A percentile compares a stretch with the other conserved stretches of the same genome.
Conservation (phyloP, 2,329 filamentous ascomycete genomes). For the Neocatenulostroma microsporum region DNA sequence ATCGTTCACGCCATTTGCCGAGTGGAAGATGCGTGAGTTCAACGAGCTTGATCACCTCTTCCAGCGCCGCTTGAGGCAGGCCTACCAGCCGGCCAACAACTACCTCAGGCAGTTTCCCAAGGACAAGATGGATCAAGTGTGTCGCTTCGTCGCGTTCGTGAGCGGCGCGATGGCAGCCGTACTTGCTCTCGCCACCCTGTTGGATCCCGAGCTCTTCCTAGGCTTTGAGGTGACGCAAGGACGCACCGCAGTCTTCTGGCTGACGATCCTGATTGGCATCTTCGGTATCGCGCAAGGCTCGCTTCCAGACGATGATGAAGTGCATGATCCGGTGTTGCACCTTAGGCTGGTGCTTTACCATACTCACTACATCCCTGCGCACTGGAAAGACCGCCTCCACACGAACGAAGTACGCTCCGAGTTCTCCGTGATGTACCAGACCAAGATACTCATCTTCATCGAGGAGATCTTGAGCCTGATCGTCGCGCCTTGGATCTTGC, state of each 20-base stretch:
- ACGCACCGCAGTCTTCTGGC: slow-evolving; percentile 82
- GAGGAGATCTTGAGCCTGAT: slow-evolving; percentile 91
- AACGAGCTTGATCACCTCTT: slow-evolving; percentile 94
- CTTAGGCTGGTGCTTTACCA: slow-evolving; percentile 84
- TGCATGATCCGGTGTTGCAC: slow-evolving; percentile 88
- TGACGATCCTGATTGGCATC: slow-evolving; percentile 71
- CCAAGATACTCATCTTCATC: slow-evolving; percentile 83
- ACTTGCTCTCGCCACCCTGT: slow-evolving; percentile 71
- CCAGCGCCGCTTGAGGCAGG: slow-evolving; percentile 83
- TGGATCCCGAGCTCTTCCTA: slow-evolving; percentile 85
- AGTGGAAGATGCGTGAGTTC: slow-evolving; percentile 98
- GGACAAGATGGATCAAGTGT: slow-evolving; percentile 79
- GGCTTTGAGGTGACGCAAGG: slow-evolving; percentile 86
- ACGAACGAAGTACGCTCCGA: slow-evolving; percentile 88
- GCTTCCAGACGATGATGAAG: slow-evolving; percentile 73
- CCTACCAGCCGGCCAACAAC: slow-evolving; percentile 81
- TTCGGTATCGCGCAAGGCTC: slow-evolving; percentile 78
- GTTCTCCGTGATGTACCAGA: slow-evolving; percentile 83
- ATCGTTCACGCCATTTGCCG: slow-evolving; percentile 83
- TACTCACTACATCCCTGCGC: slow-evolving; percentile 81
- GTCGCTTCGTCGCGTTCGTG: slow-evolving; percentile 78
- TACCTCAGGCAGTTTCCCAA: slow-evolving; percentile 97
- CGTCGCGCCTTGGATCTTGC: slow-evolving; percentile 80
- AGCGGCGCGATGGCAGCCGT: slow-evolving; percentile 80
- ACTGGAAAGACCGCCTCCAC: slow-evolving; percentile 86